These are phyloP conservation scores for Trichoderma guizhouense DNA, from an alignment of 2,329 filamentous ascomycete genomes.

Conservation along the genomic window DNA sequence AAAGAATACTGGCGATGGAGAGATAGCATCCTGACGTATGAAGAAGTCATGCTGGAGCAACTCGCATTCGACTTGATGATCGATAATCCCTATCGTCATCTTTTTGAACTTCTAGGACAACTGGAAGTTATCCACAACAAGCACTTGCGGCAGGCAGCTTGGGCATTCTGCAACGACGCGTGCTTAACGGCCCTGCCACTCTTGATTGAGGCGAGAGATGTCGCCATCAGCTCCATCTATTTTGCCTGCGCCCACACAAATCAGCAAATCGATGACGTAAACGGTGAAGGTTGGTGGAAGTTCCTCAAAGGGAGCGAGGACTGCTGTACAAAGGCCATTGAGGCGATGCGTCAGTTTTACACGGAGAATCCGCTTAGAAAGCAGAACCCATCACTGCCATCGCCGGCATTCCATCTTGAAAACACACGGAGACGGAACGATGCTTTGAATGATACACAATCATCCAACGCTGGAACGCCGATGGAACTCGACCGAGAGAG, in stretches of 20 bases:
- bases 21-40: slow-evolving; percentile 87
- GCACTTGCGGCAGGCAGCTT: slow-evolving; percentile 76
- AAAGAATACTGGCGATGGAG: slow-evolving; percentile 99
- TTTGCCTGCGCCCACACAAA: slow-evolving; percentile 75
- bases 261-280: slow-evolving; percentile 71
- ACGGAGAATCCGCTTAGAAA: slow-evolving; percentile 61
- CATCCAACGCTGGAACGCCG: slow-evolving; percentile 49
- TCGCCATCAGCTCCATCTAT: slow-evolving; percentile 83
- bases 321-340: slow-evolving; percentile 69
- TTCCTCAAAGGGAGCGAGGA: slow-evolving; percentile 67
- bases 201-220: slow-evolving; percentile 71
- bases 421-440: slow-evolving; percentile 52
- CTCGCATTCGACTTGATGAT: slow-evolving; percentile 93
- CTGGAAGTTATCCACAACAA: slow-evolving; percentile 77
- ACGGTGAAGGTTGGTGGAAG: slow-evolving; percentile 84
- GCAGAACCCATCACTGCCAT: slow-evolving; percentile 51
- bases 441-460: slow-evolving; percentile 39
- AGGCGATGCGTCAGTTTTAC: slow-evolving; percentile 69
- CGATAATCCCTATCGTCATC: slow-evolving; percentile 79
- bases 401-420: slow-evolving; percentile 55
- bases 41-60: slow-evolving; percentile 86
- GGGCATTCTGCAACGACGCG: slow-evolving; percentile 92
- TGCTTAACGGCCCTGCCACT: slow-evolving; percentile 82
- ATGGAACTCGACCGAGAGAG: slow-evolving; percentile 47
- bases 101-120: slow-evolving; percentile 76